Evolutionary conservation across 2,329 filamentous ascomycete species (phyloP), one percentile per base, ranked within the genome.

Genomic region (Scedosporium apiospermum): DNA sequence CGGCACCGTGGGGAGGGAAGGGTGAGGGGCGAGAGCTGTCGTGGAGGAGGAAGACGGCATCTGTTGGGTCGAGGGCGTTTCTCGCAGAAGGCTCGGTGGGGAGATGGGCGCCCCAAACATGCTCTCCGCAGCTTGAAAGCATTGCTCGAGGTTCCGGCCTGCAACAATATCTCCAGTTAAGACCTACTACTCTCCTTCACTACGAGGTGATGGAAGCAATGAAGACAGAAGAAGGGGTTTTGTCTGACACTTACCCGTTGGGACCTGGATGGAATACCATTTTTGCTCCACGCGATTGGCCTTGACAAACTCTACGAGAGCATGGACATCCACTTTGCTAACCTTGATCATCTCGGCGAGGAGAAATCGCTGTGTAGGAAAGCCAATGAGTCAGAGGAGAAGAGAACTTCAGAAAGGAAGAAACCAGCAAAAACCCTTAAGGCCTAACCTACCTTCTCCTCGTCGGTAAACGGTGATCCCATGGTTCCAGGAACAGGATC

Each of bases 341-440:
- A 76, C 76, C 67, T 84, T 85, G 71, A 85, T 80, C 67, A 84
- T 81, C 71, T 85, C 82, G 63, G 77, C 80, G 63, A 85, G 76
- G 64, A 85, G 73, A 68, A 83, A 83, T 65, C 82, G 80, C 82
- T 85, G 68, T n/a, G 58, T 63, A 58, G 6, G 7, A 10, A 16
- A 26, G 30, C 10, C 16, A 26, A 42, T 23, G 49, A 21, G 58
- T 65, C 57, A 65, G 65, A 53, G 63, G 62, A 53, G 57, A 7
- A 16, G n/a, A 51, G 57, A 46, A 44, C 62, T 9, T 57, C 44
- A 61, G 16, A 53, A 3, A 44, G 30, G 51, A n/a, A 44, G 61
- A 61, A 63, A 62, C 64, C 44, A 27, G 60, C 16, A 57, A 23
- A 23, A 57, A 57, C 1, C 18, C 58, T 42, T 41, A 9, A 34